Base-by-base conservation (phyloP, 148 eudicot species). In the Rhododendron ferrugineum region DNA sequence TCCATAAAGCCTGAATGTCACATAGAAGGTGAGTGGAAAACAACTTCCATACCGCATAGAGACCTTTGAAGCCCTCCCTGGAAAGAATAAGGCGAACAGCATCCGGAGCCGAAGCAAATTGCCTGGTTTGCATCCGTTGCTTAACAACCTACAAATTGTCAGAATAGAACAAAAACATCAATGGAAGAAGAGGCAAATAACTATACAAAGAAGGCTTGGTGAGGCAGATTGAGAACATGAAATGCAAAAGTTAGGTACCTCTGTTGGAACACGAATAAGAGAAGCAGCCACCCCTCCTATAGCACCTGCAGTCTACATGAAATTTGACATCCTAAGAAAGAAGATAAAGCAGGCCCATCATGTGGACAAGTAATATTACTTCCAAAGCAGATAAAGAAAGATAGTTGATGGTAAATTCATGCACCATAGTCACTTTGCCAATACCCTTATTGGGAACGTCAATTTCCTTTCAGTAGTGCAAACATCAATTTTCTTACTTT, bases 51-150 rank as follows among this genome's bases (percentile, higher is more conserved):
- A 96, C 99, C 94, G 98, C 98, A 92, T 91, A 97, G 84, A 96
- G 95, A 85, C 98, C 99, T 92, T 92, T 96, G 85, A 92, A 96
- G 66, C 99, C 98, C 88, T 96, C 98, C 85, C 86, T 94, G 75
- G 95, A 79, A 92, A 93, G 89, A 82, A 96, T 95, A 28, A 95
- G 87, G 15, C 95, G 95, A 84, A 95, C 94, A 66, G 98, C 97
- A 89, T 89, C 89, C 80, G 98, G 96, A 80, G 98, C 98, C 18
- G 98, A 94, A 87, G 90, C 82, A 90, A 94, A 96, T 82, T 96
- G 98, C 83, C 96, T 89, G 68, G 98, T 96, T 87, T 96, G 99
- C 99, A 96, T 94, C 86, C 98, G 90, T 88, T 96, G 99, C 92
- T 96, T 96, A 81, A 96, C 95, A 89, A 96, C 99, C 98, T 96